These are phyloP conservation scores for Zoysia matrella DNA, from an alignment of 202 grass and related monocot species.

Conservation along the genomic window DNA sequence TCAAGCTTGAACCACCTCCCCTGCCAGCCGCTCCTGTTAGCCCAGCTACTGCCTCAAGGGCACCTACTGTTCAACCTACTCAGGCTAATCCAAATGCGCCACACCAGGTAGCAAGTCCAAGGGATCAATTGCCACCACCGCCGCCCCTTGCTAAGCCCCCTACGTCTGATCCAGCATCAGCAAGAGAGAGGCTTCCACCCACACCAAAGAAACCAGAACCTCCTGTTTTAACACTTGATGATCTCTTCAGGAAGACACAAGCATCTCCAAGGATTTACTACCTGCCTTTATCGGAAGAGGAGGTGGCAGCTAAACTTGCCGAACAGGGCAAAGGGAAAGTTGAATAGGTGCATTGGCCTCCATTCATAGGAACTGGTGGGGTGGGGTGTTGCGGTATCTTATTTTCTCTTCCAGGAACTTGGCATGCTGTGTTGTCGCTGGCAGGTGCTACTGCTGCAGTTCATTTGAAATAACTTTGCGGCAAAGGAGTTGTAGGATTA, in stretches of 20 bases:
- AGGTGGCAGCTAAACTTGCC: too few species aligned
- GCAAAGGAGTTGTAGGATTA: constrained; percentile 35
- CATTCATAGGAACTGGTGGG: neutral
- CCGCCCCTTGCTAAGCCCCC: too few species aligned
- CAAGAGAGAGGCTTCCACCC: constrained; percentile 55
- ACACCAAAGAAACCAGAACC: constrained; percentile 82
- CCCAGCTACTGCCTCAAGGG: constrained; percentile 29
- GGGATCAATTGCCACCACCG: too few species aligned
- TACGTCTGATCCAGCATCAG: too few species aligned
- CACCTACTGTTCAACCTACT: constrained; percentile 51
- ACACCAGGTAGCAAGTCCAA: constrained; percentile 46
- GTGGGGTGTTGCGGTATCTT: constrained; percentile 7
- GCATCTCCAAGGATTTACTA: too few species aligned
- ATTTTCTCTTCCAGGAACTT: constrained; percentile 20
- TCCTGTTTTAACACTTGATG: constrained; percentile 87
- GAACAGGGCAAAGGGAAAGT: constrained; percentile 49
- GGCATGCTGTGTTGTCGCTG: neutral
- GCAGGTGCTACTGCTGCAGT: constrained; percentile 9
- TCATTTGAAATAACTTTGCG: constrained; percentile 37
- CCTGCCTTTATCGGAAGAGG: too few species aligned
- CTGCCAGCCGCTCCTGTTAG: constrained; percentile 30
- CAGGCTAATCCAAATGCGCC: constrained; percentile 50
- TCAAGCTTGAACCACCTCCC: constrained; percentile 58
- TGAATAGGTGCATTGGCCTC: constrained; percentile 39
- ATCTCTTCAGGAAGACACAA: constrained; percentile 39